These are phyloP conservation scores for Colletotrichum gigasporum DNA, from an alignment of 2,329 filamentous ascomycete species.

Conservation along the genomic window DNA sequence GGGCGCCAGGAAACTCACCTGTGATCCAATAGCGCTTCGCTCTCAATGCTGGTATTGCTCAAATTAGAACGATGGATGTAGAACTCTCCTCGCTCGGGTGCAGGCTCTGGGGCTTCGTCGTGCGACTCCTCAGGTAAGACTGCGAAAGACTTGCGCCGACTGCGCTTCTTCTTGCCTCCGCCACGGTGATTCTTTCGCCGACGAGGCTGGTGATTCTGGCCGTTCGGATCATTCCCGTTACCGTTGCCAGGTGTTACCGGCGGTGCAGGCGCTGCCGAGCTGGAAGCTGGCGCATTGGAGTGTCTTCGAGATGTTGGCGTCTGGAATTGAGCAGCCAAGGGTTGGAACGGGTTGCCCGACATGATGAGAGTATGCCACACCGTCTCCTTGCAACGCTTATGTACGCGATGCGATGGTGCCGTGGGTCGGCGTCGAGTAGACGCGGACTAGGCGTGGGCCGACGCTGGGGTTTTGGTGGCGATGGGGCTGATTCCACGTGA, in stretches of 20 bases:
- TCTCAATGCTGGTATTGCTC: conserved; percentile 90
- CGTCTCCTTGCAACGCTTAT: conserved; percentile 16
- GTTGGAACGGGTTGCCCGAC: conserved; percentile 44
- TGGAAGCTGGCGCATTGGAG: conserved; percentile 25
- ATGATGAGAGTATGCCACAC: conserved; percentile 34
- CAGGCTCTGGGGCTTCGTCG: conserved; percentile 42
- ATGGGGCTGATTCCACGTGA: conserved; percentile 27
- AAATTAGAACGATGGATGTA: conserved; percentile 66
- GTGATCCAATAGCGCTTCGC: conserved; percentile 88
- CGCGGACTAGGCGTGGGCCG: conserved; percentile 20
- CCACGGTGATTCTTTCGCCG: conserved; percentile 78
- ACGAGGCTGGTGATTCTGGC: conserved; percentile 29
- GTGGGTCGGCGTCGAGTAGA: conserved; percentile 14
- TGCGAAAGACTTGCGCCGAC: conserved; percentile 84
- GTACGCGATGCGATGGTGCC: conserved; percentile 16
- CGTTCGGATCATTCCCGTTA: conserved; percentile 25
- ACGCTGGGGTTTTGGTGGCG: conserved; percentile 17
- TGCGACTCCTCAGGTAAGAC: conserved; percentile 65
- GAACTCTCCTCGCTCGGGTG: conserved; percentile 51
- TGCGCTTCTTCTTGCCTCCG: conserved; percentile 79
- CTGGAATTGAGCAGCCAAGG: conserved; percentile 34
- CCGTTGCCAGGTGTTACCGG: conserved; percentile 14
- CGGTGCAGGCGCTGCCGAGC: conserved; percentile 25
- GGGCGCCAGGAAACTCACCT: conserved; percentile 59
- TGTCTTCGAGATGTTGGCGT: conserved; percentile 17